phyloP scores from a whole-genome alignment of 345 rosid species.

The Trapa incisa region DNA sequence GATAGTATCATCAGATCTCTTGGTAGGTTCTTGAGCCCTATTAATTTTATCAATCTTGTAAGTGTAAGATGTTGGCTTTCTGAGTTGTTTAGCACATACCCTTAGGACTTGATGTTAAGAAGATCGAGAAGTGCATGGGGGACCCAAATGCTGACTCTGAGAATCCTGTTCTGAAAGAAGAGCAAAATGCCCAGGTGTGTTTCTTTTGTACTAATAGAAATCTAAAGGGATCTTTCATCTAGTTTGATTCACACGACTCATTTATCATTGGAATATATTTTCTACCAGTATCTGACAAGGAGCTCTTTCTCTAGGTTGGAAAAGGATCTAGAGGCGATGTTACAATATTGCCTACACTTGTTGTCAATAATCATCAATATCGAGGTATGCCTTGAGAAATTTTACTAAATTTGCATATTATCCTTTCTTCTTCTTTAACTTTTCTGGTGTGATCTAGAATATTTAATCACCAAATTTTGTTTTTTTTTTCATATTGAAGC shows the following conservation, averaged over 20 bases:
- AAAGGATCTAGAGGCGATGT: constrained; percentile 99
- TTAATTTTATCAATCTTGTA: neutral
- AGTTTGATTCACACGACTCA: neutral
- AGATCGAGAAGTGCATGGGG: constrained; percentile 91
- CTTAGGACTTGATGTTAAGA: constrained; percentile 64
- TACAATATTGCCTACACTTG: constrained; percentile 96
- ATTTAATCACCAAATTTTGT: no score
- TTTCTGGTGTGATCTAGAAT: neutral
- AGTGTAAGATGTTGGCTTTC: neutral
- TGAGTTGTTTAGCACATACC: neutral
- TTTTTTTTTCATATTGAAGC: neutral
- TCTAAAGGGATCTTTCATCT: neutral
- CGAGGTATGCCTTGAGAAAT: constrained; percentile 43
- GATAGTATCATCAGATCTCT: constrained; percentile 60
- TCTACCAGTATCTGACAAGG: constrained; percentile 14
- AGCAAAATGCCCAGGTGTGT: constrained; percentile 86
- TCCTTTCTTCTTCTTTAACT: constrained; percentile 2
- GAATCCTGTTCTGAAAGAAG: constrained; percentile 77
- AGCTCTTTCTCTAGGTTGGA: constrained; percentile 50
- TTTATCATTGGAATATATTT: neutral
- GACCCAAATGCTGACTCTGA: constrained; percentile 65
- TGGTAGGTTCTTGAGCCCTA: constrained; percentile 26
- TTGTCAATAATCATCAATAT: constrained; percentile 86
- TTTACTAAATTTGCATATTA: neutral
- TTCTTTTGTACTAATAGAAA: neutral